A percentile compares a stretch with the other conserved stretches of the same genome.
phyloP scores from a whole-genome alignment of 2,329 filamentous ascomycete genomes.

The Plenodomus tracheiphilus region DNA sequence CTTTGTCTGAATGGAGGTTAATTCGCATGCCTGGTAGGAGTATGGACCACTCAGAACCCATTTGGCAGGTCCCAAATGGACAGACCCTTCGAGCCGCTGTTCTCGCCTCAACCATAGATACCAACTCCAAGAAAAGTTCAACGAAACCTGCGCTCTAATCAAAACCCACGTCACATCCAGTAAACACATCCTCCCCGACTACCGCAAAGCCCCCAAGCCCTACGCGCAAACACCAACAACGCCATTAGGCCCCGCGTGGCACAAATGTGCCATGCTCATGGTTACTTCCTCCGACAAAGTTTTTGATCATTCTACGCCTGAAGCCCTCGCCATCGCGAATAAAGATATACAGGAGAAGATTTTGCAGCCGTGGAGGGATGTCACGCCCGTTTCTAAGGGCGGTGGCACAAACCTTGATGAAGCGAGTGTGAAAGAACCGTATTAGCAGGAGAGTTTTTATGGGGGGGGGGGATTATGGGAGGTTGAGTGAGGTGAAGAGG shows the following conservation, averaged over 20 bases:
- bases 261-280: constrained; percentile 18
- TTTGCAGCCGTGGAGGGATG: constrained; percentile 17
- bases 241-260: constrained; percentile 24
- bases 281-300: constrained; percentile 7
- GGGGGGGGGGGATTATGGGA: constrained; percentile 30
- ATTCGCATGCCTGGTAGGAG: no score
- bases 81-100: no score
- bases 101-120: constrained; percentile 34
- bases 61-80: no score
- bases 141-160: constrained; percentile 47
- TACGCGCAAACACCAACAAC: constrained; percentile 20
- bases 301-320: constrained; percentile 7
- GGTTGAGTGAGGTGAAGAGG: constrained; percentile 20
- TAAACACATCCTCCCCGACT: constrained; percentile 13
- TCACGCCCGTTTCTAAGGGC: constrained; percentile 11
- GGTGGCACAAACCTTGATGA: constrained; percentile 39
- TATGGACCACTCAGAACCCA: no score
- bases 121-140: constrained; percentile 30
- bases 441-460: constrained; percentile 42
- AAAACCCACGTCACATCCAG: constrained; percentile 18
- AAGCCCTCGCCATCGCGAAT: constrained; percentile 12
- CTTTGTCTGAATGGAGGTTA: no score
- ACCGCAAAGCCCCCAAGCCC: constrained; percentile 19
- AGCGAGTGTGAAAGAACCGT: constrained; percentile 38
- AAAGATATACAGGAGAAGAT: constrained; percentile 14